A percentile compares a stretch with the other conserved stretches of the same genome.
These are phyloP conservation scores for Collybiopsis confluens DNA, from an alignment of 768 basidiomycete genomes.

Conservation along the genomic window DNA sequence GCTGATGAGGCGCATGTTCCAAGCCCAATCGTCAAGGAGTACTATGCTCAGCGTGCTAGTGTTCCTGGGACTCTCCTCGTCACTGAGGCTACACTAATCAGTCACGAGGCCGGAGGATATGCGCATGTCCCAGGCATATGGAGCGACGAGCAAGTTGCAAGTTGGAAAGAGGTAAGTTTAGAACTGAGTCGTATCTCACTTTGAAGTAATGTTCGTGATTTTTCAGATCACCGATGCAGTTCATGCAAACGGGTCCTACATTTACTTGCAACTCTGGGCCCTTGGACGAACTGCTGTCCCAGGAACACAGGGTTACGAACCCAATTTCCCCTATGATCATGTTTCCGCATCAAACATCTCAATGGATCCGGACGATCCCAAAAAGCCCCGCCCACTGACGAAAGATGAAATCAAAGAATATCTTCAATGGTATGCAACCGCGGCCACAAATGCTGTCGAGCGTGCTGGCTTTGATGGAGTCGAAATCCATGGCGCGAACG, in stretches of 20 bases:
- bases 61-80: constrained; percentile 51
- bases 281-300: constrained; percentile 41
- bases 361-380: constrained; percentile 8
- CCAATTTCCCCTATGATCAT: constrained; percentile 20
- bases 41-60: constrained; percentile 45
- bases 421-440: constrained; percentile 44
- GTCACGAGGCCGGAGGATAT: constrained; percentile 44
- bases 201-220: neutral
- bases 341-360: constrained; percentile 23
- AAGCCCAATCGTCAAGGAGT: constrained; percentile 31
- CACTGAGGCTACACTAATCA: constrained; percentile 54
- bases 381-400: constrained; percentile 38
- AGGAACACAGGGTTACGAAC: constrained; percentile 28
- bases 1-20: constrained; percentile 20
- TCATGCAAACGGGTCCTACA: constrained; percentile 46
- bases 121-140: constrained; percentile 59
- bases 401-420: constrained; percentile 47
- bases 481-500: constrained; percentile 43
- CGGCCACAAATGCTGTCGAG: constrained; percentile 51
- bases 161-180: constrained; percentile 49
- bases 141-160: constrained; percentile 52
- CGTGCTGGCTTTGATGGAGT: constrained; percentile 67
- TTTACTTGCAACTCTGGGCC: constrained; percentile 43
- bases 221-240: constrained; percentile 53
- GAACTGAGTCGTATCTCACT: constrained; percentile 9